Evolutionary conservation across 225 moss, liverwort and hornwort genomes (phyloP), one percentile per base, ranked within the genome.

Genomic region (Bryum argenteum): DNA sequence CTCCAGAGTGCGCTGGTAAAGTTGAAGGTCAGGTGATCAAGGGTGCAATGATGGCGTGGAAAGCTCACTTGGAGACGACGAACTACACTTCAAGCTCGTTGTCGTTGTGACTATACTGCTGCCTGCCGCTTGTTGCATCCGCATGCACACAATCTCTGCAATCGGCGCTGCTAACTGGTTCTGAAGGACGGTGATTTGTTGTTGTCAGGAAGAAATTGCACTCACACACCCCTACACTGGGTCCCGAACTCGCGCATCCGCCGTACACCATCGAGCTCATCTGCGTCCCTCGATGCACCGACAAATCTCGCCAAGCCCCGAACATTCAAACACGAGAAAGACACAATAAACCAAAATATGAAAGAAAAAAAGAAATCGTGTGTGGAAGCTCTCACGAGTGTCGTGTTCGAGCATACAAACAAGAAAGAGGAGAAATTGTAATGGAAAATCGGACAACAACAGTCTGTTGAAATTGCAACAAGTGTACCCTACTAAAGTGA

Each of bases 161-260:
- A 87, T 87, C n/a, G 89, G 93, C 1, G 89, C 79, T 6, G 93
- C 91, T 22, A 96, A 55, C 54, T 96, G 91, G 20, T 84, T 89
- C 80, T 93, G 93, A 19, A 96, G 73, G 22, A 88, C 78, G 19
- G 91, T 86, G 3, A 93, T 83, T 77, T 93, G 95, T 73, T 93
- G 95, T 75, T 96, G 95, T 22, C 93, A 75, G 0, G 93, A 85
- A 1, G 95, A 96, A 52, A 96, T 92, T 54, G 92, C 92, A 24
- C 95, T 91, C 38, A 96, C 93, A 52, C 95, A 96, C 13, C 95
- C 95, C 17, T 96, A 96, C 10, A 96, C 95, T 0, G 95, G 95
- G 78, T 96, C 93, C n/a, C 93, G 81, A 20, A 96, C 93, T 15
- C 95, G 88, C 3, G 95, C 91, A 40, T 96, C 87, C 1, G 95